These are phyloP conservation scores for Lizanozyma gosingica DNA, from an alignment of 1,139 yeast species.

Conservation along the genomic window DNA sequence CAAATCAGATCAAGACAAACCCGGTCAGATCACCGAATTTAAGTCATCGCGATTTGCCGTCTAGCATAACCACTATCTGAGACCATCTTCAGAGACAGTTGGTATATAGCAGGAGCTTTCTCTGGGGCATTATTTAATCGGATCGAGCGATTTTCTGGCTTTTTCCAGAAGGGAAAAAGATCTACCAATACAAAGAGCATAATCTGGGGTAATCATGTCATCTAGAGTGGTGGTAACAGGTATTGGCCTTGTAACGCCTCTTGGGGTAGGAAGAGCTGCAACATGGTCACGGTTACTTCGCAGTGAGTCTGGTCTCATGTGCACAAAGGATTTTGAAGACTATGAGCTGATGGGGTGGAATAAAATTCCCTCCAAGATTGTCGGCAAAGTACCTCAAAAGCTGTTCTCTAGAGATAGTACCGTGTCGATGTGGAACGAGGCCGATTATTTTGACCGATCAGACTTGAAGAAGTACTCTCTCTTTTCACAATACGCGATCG, in stretches of 20 bases:
- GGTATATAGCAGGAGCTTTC: too few species aligned
- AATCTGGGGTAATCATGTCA: too few species aligned
- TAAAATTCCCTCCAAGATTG: constrained; percentile 65
- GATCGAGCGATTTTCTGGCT: too few species aligned
- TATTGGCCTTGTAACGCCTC: constrained; percentile 74
- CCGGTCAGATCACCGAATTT: too few species aligned
- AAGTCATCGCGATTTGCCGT: too few species aligned
- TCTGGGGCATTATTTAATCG: too few species aligned
- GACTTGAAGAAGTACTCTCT: constrained; percentile 57
- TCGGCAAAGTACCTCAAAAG: constrained; percentile 65
- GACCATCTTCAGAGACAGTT: too few species aligned
- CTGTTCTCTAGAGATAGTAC: constrained; percentile 31
- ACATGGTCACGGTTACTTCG: constrained; percentile 47
- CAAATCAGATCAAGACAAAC: too few species aligned
- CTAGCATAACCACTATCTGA: too few species aligned
- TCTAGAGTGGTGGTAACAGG: constrained; percentile 92
- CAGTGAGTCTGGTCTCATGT: constrained; percentile 47
- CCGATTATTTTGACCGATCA: constrained; percentile 31
- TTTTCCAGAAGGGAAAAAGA: too few species aligned
- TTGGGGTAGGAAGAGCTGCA: constrained; percentile 58
- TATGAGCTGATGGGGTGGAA: constrained; percentile 38
- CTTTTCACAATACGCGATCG: constrained; percentile 73
- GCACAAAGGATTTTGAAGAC: constrained; percentile 41
- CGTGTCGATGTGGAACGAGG: constrained; percentile 35
- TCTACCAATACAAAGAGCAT: too few species aligned